These are phyloP conservation scores for Peribolospora baueri DNA, from an alignment of 768 basidiomycete species.

Conservation along the genomic window DNA sequence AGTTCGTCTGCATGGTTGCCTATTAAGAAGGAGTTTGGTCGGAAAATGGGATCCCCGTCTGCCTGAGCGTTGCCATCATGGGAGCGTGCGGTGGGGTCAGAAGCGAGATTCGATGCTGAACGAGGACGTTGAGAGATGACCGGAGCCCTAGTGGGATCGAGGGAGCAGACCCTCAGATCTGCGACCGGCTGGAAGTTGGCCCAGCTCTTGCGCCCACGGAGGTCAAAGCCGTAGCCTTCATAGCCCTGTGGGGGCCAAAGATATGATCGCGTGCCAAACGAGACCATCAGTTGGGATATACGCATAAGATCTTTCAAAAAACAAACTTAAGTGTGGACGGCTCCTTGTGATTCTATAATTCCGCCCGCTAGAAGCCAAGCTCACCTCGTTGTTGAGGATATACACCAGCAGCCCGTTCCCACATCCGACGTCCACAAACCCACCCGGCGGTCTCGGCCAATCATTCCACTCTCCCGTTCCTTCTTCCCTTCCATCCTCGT, in stretches of 20 bases:
- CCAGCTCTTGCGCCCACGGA: conserved; percentile 71
- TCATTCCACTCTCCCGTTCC: conserved; percentile 30
- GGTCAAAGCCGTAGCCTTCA: conserved; percentile 55
- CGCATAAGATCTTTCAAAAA: too few relatives aligned
- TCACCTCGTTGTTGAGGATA: conserved; percentile 43
- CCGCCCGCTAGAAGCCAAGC: background rate
- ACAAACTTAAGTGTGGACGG: too few relatives aligned
- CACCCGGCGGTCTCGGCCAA: conserved; percentile 59
- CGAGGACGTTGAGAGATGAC: background rate
- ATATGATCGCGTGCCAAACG: background rate
- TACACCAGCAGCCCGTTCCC: conserved; percentile 84
- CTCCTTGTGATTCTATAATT: too few relatives aligned
- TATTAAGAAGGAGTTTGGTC: conserved; percentile 44
- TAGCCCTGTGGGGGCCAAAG: conserved; percentile 31
- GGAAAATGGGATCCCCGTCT: conserved; percentile 14
- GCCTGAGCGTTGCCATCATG: background rate
- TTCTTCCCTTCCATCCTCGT: background rate
- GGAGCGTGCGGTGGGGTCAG: conserved; percentile 7
- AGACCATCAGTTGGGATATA: too few relatives aligned
- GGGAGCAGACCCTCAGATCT: conserved; percentile 38
- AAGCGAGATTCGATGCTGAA: background rate
- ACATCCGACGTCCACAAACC: conserved; percentile 81
- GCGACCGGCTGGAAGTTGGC: conserved; percentile 42
- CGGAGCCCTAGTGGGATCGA: conserved; percentile 24
- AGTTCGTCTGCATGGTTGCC: conserved; percentile 93